phyloP scores from a whole-genome alignment of 2,329 filamentous ascomycete species.

The Cordyceps fumosorosea region DNA sequence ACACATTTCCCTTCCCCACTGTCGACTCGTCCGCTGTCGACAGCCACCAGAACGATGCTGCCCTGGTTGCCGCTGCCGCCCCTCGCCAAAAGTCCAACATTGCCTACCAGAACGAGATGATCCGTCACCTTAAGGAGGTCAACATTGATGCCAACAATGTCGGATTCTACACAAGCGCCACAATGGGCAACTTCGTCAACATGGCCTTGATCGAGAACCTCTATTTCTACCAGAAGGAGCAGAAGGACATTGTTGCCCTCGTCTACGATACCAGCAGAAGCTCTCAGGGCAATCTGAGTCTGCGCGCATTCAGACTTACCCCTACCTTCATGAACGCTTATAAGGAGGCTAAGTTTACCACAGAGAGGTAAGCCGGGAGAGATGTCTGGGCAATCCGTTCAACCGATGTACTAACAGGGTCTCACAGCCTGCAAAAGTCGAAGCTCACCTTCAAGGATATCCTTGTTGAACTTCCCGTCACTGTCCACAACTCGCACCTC shows the following conservation, averaged over 20 bases:
- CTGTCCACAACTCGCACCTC: constrained; percentile 94
- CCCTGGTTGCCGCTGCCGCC: constrained; percentile 74
- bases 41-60: constrained; percentile 68
- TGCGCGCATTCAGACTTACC: constrained; percentile 89
- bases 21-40: constrained; percentile 64
- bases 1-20: constrained; percentile 88
- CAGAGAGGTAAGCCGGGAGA: constrained; percentile 65
- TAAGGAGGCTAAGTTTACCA: constrained; percentile 97
- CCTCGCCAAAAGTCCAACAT: constrained; percentile 88
- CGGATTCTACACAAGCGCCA: constrained; percentile 97
- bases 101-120: constrained; percentile 91
- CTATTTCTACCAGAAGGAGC: constrained; percentile 93
- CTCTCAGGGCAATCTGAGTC: constrained; percentile 81
- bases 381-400: not conserved
- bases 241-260: constrained; percentile 79
- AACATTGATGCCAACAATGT: constrained; percentile 98
- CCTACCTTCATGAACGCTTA: constrained; percentile 80
- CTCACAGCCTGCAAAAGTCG: constrained; percentile 80
- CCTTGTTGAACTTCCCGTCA: constrained; percentile 80
- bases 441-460: constrained; percentile 93
- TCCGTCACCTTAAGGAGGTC: constrained; percentile 90
- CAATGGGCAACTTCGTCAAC: constrained; percentile 98
- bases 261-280: constrained; percentile 95
- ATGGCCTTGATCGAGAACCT: constrained; percentile 95
- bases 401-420: constrained; percentile 12